Base-by-base conservation (phyloP, 352 stramenopile genomes). In the Globisporangium iwayamae region DNA sequence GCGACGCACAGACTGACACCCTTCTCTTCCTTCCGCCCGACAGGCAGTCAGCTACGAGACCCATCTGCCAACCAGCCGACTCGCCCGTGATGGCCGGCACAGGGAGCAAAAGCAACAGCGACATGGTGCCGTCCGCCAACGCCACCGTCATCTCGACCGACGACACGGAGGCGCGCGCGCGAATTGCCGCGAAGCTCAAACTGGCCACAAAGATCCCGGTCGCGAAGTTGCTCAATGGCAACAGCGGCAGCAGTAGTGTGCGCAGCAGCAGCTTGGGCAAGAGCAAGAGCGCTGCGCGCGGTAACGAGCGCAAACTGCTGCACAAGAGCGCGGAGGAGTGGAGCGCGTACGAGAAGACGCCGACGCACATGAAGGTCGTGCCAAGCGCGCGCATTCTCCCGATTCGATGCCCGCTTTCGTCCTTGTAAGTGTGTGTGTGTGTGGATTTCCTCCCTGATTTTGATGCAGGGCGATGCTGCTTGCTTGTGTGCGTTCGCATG, bases 331-430 rank as follows among this genome's bases (percentile, higher is more conserved):
- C 76, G 0, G 59, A 78, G 38, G 75, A 87, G 62, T 95, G 87
- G 87, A 67, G 75, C 56, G 68, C 72, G 52, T 93, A 84, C 34
- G 81, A 93, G 68, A 66, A 69, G 46, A 79, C 66, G 65, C 85
- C 85, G 22, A 69, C 76, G 69, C 78, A 79, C 68, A 72, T 72
- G 61, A 81, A 73, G 32, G 56, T 78, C 43, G 61, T 92, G 48
- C 68, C 81, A 48, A 81, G 67, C 36, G 79, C 74, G 28, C 78
- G 74, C 63, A 73, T 96, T 34, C 68, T 94, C 47, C 87, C 87
- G n/a, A 80, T 96, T n/a, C 87, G 85, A 50, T 72, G 79, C 43
- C 87, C 87, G 56, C 72, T 96, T 6, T 92, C 87, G 3, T 88
- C 85, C 39, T 73, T 96, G 82, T 93, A 76, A 51, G 81, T 70